These are phyloP conservation scores for Fraxinus excelsior DNA, from an alignment of 257 asterid species.

Conservation along the genomic window DNA sequence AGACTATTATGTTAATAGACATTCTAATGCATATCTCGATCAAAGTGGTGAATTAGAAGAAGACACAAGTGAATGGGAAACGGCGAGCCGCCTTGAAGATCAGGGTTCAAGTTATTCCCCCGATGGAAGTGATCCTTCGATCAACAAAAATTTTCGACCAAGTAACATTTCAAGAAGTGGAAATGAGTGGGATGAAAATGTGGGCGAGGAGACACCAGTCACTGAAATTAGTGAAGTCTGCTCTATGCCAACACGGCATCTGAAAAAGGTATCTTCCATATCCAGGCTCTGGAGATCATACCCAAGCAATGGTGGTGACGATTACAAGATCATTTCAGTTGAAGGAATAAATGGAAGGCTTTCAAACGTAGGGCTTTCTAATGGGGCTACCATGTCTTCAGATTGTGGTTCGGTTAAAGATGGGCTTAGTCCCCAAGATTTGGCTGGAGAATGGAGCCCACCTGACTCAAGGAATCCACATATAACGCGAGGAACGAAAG, in stretches of 20 bases:
- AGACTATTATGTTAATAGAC: slow-evolving; percentile 32
- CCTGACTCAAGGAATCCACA: slow-evolving; percentile 47
- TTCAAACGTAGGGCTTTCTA: slow-evolving; percentile 40
- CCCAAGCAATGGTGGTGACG: slow-evolving; percentile 49
- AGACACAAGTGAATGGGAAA: slow-evolving; percentile 76
- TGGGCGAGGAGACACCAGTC: slow-evolving; percentile 41
- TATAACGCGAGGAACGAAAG: slow-evolving; percentile 31
- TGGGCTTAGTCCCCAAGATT: slow-evolving; percentile 40
- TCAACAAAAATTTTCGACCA: slow-evolving; percentile 30
- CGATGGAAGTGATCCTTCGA: slow-evolving; percentile 53
- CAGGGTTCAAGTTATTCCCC: slow-evolving; percentile 61
- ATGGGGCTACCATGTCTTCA: slow-evolving; percentile 39
- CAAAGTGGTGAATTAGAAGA: slow-evolving; percentile 53
- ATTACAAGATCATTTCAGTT: slow-evolving; percentile 41
- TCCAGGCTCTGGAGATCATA: slow-evolving; percentile 60
- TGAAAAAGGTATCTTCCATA: slow-evolving; percentile 52
- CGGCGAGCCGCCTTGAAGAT: slow-evolving; percentile 64
- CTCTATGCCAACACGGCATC: slow-evolving; percentile 35
- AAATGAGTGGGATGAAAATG: slow-evolving; percentile 41
- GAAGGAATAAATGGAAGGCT: slow-evolving; percentile 44
- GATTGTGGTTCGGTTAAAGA: slow-evolving; percentile 46
- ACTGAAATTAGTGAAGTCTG: slow-evolving; percentile 48
- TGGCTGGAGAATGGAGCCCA: slow-evolving; percentile 46
- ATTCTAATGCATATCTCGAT: slow-evolving; percentile 31
- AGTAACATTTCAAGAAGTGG: slow-evolving; percentile 39